A percentile compares a stretch with the other conserved stretches of the same genome.
Conservation (phyloP, 192 early-diverging fungal genomes). For the Spizellomyces punctatus region DNA sequence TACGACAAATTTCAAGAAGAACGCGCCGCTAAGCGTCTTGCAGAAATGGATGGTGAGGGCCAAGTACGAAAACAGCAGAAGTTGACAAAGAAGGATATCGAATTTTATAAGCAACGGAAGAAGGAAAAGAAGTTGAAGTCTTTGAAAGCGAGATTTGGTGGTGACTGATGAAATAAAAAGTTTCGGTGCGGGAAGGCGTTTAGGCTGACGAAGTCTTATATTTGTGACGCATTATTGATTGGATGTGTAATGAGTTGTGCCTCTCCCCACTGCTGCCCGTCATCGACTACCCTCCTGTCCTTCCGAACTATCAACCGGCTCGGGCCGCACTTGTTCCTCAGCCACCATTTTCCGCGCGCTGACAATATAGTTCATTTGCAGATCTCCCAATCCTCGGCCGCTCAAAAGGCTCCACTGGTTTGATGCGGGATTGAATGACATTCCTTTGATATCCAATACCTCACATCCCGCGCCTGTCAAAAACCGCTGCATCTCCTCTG, state of each 20-base stretch:
- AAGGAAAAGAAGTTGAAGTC: conserved; percentile 41
- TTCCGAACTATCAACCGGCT: no score
- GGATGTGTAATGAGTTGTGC: no score
- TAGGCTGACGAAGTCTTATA: no score
- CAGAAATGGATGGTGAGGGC: conserved; percentile 6
- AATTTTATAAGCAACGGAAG: conserved; percentile 42
- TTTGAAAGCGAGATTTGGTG: conserved; percentile 24
- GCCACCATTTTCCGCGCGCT: conserved; percentile 22
- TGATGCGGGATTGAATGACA: conserved; percentile 35
- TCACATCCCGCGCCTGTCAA: conserved; percentile 27
- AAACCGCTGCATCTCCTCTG: conserved; percentile 61
- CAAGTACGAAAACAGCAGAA: conserved; percentile 16
- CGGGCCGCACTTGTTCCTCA: no score
- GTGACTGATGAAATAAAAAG: conserved; percentile 6
- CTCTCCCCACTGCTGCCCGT: no score
- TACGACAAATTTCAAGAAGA: conserved; percentile 39
- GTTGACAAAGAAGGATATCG: conserved; percentile 43
- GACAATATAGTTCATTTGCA: conserved; percentile 49
- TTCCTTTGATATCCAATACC: conserved; percentile 38
- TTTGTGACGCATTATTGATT: no score
- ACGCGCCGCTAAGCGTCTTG: conserved; percentile 25
- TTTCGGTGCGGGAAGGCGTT: no score
- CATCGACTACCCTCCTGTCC: no score
- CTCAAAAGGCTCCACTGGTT: conserved; percentile 31
- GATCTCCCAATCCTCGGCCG: conserved; percentile 23